phyloP scores from a whole-genome alignment of 108 stramenopile genomes.

The Aureococcus anophagefferens region DNA sequence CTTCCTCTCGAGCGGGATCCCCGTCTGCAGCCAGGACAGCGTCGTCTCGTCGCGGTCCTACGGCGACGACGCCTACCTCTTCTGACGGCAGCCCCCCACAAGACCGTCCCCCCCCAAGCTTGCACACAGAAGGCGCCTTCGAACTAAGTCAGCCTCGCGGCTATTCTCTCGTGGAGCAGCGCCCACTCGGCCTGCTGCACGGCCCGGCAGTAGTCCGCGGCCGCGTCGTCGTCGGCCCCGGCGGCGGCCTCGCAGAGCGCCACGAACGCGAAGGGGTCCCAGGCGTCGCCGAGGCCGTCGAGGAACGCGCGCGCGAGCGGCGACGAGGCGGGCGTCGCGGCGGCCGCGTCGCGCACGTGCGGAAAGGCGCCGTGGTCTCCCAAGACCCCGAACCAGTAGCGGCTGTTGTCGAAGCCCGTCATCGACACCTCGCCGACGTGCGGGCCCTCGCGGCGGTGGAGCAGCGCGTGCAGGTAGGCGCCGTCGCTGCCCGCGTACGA shows the following conservation, averaged over 20 bases:
- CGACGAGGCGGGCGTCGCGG: not conserved
- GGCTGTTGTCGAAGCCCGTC: not conserved
- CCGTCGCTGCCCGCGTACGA: not conserved
- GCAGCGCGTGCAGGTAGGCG: conserved; percentile 4
- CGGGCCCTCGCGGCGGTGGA: conserved; percentile 4
- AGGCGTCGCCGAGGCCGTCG: not conserved
- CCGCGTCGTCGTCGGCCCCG: not conserved
- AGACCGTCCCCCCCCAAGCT: too few species aligned
- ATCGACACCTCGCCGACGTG: not conserved
- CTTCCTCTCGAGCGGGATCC: too few species aligned
- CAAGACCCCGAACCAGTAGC: conserved; percentile 2
- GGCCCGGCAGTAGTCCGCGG: too few species aligned
- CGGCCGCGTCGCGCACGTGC: not conserved
- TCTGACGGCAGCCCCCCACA: too few species aligned
- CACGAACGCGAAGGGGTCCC: not conserved
- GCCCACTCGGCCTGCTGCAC: too few species aligned
- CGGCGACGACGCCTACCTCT: too few species aligned
- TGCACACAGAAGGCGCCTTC: too few species aligned
- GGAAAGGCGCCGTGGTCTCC: not conserved
- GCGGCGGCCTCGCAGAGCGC: not conserved
- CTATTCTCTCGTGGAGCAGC: too few species aligned
- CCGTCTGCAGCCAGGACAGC: too few species aligned
- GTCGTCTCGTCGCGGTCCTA: too few species aligned
- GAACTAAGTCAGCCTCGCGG: too few species aligned
- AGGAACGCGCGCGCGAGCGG: not conserved